Base-by-base conservation (phyloP, 345 rosid genomes). In the Hibiscus syriacus region DNA sequence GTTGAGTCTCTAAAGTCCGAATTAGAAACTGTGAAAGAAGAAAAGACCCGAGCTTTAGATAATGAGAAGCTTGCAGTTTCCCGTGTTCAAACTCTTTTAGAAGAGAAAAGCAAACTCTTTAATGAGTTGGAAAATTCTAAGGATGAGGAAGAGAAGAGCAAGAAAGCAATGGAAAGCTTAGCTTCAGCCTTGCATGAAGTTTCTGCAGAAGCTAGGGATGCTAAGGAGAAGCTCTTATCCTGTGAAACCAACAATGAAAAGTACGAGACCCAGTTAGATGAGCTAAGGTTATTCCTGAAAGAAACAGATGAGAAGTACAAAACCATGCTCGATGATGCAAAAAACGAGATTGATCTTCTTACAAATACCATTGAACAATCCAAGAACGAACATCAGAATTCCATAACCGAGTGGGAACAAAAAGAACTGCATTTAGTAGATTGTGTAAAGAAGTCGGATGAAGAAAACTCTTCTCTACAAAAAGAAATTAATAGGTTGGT, bases 161-260 rank as follows among this genome's bases (percentile, higher is more conserved):
- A 94, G 82, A 86, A 87, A 82, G 97, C 97, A 55, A 94, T 89
- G 95, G 99, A 94, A 79, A 91, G 88, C 57, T 84, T 94, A 72
- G 96, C 99, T 71, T 87, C 93, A 0, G 97, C 99, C 6, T 81
- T 94, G 27, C 99, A 89, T 60, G 99, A 94, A 82, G 96, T 88
- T 30, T 94, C 97, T 0, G 82, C 83, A n/a, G 99, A 94, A 82
- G 96, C 90, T 41, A 87, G 98, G 73, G 97, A 89, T 69, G 74
- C 91, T 12, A 91, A 94, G 80, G 99, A 94, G 81, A 87, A 79
- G 79, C 80, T 94, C 55, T 64, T 91, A 62, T 80, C 83, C 69
- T 66, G 77, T 77, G 88, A 83, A 81, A 84, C 77, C 0, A 98
- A 91, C 76, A 88, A 76, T 57, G 93, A 91, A 79, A 72, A 22